These are phyloP conservation scores for Pachyrhizus erosus DNA, from an alignment of 306 rosid species.

Conservation along the genomic window DNA sequence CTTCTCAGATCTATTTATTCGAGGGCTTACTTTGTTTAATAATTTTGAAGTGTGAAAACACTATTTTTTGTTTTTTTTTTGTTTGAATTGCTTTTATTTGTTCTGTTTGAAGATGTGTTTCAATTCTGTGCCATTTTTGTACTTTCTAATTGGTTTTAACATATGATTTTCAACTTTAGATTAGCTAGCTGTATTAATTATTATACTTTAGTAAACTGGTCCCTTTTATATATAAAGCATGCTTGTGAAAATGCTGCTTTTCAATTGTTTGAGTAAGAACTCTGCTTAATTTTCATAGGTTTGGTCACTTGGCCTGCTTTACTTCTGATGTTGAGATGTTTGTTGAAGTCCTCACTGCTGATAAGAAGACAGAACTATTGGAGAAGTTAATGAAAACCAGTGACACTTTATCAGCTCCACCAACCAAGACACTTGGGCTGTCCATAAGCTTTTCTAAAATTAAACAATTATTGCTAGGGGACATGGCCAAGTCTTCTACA, in stretches of 20 bases:
- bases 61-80: slow-evolving; percentile 6
- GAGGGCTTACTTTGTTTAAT: slow-evolving; percentile 27
- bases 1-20: slow-evolving; percentile 22
- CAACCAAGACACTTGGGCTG: slow-evolving; percentile 74
- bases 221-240: slow-evolving; percentile 1
- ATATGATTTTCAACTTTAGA: slow-evolving; percentile 22
- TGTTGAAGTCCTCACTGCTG: slow-evolving; percentile 67
- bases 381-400: slow-evolving; percentile 60
- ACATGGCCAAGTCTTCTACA: slow-evolving; percentile 56
- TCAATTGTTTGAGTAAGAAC: slow-evolving; percentile 17
- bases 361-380: slow-evolving; percentile 67
- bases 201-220: background rate
- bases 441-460: slow-evolving; percentile 75
- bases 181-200: background rate
- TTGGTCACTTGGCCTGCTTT: slow-evolving; percentile 94
- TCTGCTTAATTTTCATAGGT: slow-evolving; percentile 65
- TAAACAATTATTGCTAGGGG: slow-evolving; percentile 65
- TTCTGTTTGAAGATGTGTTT: slow-evolving; percentile 11
- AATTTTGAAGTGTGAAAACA: slow-evolving; percentile 1
- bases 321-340: slow-evolving; percentile 79
- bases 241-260: slow-evolving; percentile 27
- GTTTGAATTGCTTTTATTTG: background rate
- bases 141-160: slow-evolving; percentile 5
- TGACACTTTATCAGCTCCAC: slow-evolving; percentile 49
- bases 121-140: slow-evolving; percentile 25